A percentile compares a stretch with the other conserved stretches of the same genome.
Conservation (phyloP, 225 moss, liverwort and hornwort species). For the Sphagnum tenellum region DNA sequence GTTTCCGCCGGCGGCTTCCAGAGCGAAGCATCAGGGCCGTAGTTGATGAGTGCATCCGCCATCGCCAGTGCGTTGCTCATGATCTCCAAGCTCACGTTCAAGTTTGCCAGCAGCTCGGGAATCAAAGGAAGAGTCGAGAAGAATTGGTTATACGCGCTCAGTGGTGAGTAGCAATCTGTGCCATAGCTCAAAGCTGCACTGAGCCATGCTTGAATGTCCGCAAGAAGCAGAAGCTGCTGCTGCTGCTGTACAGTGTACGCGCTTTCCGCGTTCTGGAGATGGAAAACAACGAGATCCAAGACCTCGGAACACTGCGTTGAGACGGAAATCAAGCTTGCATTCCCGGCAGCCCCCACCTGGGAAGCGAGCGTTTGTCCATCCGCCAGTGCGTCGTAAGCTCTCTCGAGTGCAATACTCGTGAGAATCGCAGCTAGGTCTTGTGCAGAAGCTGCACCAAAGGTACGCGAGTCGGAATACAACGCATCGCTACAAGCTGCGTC, state of each 20-base stretch:
- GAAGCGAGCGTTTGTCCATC: slow-evolving; percentile 14
- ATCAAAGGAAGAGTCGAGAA: slow-evolving; percentile 12
- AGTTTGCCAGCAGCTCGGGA: slow-evolving; percentile 20
- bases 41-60: slow-evolving; percentile 12
- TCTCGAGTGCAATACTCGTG: slow-evolving; percentile 24
- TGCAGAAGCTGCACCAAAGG: slow-evolving; percentile 3
- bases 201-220: slow-evolving; percentile 63
- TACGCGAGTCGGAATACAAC: slow-evolving; percentile 15
- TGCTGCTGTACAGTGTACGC: slow-evolving; percentile 3
- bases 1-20: slow-evolving; percentile 5
- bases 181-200: slow-evolving; percentile 53
- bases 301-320: slow-evolving; percentile 45
- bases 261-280: slow-evolving; percentile 21
- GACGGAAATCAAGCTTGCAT: slow-evolving; percentile 36
- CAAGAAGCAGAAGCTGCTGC: slow-evolving; percentile 2
- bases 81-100: slow-evolving; percentile 30
- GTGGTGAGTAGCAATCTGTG: slow-evolving; percentile 51
- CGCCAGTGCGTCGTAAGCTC: slow-evolving; percentile 6
- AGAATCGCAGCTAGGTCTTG: slow-evolving; percentile 22
- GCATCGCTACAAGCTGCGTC: slow-evolving; percentile 22
- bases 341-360: slow-evolving; percentile 7
- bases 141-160: slow-evolving; percentile 20
- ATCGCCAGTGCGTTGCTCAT: slow-evolving; percentile 31
- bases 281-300: slow-evolving; percentile 33
- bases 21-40: slow-evolving; percentile 9